These are phyloP conservation scores for Paramecium primaurelia DNA, from an alignment of 73 alveolate species.

Conservation along the genomic window DNA sequence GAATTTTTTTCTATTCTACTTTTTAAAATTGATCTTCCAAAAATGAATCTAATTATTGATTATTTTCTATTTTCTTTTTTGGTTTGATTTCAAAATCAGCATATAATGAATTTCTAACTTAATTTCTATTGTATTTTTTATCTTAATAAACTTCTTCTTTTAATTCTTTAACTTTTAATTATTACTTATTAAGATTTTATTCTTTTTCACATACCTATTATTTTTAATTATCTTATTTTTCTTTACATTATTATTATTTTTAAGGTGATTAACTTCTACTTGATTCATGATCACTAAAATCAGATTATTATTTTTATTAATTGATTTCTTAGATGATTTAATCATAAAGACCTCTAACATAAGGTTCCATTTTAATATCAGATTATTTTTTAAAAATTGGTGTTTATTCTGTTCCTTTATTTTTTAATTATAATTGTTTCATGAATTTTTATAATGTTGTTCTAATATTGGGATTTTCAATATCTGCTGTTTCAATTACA, in stretches of 20 bases:
- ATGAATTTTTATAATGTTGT: not conserved
- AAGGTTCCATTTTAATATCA: not conserved
- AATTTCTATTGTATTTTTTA: not conserved
- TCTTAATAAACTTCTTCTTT: not conserved
- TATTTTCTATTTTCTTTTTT: not conserved
- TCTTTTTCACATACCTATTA: not conserved
- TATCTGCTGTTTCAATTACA: constrained; percentile 37
- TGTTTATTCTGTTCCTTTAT: not conserved
- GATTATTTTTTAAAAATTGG: not conserved
- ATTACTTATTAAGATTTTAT: not conserved
- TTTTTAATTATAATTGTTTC: not conserved
- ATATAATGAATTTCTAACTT: not conserved
- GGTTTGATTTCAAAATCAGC: not conserved
- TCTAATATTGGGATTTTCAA: not conserved
- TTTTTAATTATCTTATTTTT: not conserved
- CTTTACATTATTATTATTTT: not conserved
- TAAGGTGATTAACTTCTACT: not conserved
- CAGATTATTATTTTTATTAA: not conserved
- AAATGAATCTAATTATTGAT: not conserved
- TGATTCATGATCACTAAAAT: not conserved
- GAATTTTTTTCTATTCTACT: not conserved
- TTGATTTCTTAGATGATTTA: not conserved
- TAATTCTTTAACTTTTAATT: not conserved
- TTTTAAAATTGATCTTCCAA: not conserved
- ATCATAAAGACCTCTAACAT: constrained; percentile 18